Percentiles rank a stretch among this genome's conserved stretches.
phyloP scores from a whole-genome alignment of 2,329 filamentous ascomycete genomes.

The Bipolaris zeicola region DNA sequence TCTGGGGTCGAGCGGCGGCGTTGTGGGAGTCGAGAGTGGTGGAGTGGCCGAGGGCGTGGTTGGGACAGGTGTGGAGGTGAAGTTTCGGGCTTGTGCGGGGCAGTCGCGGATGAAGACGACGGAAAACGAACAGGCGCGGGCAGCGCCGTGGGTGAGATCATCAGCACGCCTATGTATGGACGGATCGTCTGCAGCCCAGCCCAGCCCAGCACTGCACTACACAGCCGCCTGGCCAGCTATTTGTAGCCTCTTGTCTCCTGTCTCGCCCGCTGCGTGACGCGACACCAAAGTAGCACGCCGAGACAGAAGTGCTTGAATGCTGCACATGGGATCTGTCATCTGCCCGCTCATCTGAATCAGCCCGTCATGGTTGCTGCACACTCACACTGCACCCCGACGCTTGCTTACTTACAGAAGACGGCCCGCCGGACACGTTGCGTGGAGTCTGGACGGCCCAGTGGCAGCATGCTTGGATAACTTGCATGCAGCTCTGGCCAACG shows the following conservation, averaged over 20 bases:
- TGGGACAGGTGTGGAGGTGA: slow-evolving; percentile 15
- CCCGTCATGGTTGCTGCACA: not conserved
- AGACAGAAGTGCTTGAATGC: not conserved
- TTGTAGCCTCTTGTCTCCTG: slow-evolving; percentile 11
- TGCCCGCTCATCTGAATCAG: slow-evolving; percentile 17
- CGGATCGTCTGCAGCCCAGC: not conserved
- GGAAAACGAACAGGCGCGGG: slow-evolving; percentile 15
- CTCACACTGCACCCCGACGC: not conserved
- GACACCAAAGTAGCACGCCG: slow-evolving; percentile 16
- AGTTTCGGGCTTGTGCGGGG: slow-evolving; percentile 21
- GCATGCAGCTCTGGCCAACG: slow-evolving; percentile 13
- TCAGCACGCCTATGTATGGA: slow-evolving; percentile 13
- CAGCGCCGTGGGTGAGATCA: slow-evolving; percentile 25
- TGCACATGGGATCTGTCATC: slow-evolving; percentile 11
- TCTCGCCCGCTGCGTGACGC: slow-evolving; percentile 20
- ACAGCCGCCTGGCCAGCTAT: slow-evolving; percentile 14
- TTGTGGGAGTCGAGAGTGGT: not conserved
- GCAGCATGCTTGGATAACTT: not conserved
- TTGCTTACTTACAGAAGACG: slow-evolving; percentile 24
- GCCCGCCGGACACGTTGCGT: slow-evolving; percentile 18
- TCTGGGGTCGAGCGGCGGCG: not conserved
- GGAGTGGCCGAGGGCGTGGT: slow-evolving; percentile 1
- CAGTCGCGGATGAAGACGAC: slow-evolving; percentile 20
- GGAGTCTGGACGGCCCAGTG: not conserved
- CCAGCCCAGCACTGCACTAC: not conserved